Base-by-base conservation (phyloP, 2,329 filamentous ascomycete species). In the Pseudogymnoascus sp. region DNA sequence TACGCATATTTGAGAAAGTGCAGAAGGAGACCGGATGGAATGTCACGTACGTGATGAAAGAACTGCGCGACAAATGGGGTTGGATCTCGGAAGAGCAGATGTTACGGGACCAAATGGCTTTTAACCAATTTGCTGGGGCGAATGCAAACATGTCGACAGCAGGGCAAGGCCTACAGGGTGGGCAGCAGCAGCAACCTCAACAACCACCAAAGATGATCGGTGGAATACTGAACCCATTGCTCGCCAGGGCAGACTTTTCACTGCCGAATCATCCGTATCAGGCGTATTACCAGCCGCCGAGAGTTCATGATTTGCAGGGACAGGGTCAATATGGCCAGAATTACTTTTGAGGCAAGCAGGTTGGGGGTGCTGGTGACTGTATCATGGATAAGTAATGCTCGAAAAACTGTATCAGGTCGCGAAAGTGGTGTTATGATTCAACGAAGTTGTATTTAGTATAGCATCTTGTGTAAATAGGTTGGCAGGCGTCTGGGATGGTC, bases 261-360 rank as follows among this genome's bases (percentile, higher is more conserved):
- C 79, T 88, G 68, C 88, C 89, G 3, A 87, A 91, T 67, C 90
- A 93, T 75, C 90, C 91, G 1, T 96, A 95, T 71, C 88, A 91
- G 71, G 86, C 87, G 60, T 88, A 88, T 75, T 96, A 93, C 70
- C 87, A 91, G 66, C 87, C 89, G 37, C 89, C 90, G 1, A 89
- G 83, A 68, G 80, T 74, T 53, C 66, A 67, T 8, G 66, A 68
- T 23, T 66, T 67, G 44, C 70, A 71, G 21, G 71, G 67, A 46
- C 53, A 64, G 42, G 69, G 71, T 65, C 68, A 61, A 44, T 71
- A 70, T 60, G 69, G 37, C 70, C 62, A 69, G 18, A 36, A 42
- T 61, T 61, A 18, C 60, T 63, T 59, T 3, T 53, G 8, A 31
- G 14, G 34, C 10, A 4, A 21, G 2, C 38, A 11, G 18, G 31